Base-by-base conservation (phyloP, 306 rosid species). In the Ochetophila trinervis region DNA sequence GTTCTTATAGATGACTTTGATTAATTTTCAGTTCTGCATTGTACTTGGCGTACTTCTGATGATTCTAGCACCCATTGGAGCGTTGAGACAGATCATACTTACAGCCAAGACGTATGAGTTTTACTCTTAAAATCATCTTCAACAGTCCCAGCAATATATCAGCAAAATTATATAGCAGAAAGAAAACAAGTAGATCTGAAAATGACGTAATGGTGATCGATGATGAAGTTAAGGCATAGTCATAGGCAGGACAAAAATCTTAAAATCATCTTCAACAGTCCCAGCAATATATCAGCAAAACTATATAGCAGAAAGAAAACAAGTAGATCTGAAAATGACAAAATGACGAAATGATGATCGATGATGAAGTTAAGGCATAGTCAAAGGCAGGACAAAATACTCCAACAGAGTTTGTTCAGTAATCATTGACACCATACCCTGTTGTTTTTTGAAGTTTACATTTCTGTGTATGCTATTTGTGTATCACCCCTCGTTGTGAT, bases 1-100 rank as follows among this genome's bases (percentile, higher is more conserved):
- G n/a, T n/a, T 32, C 62, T 68, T 44, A n/a, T 22, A 22, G 40
- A 24, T 27, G 20, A 5, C 70, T 54, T 72, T 65, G 5, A 12
- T 66, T 68, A 36, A 68, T 85, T 73, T n/a, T 65, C 83, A 91
- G 98, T 20, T 80, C 15, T 89, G 98, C 84, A 91, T 91, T 62
- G 57, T 76, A 10, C 24, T 89, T 19, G 98, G 96, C 5, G 30
- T 85, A 40, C 34, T 70, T 36, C 72, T 92, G 69, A 87, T 86
- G 86, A 16, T 87, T 61, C 16, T 89, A 19, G 51, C 96, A 40
- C 89, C 96, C 3, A 85, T 87, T 44, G 98, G 98, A 49, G 98
- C 89, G 72, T 74, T 89, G 73, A 85, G 96, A 77, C 14, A 71
- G 10, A 92, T 92, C 83, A 74, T 87, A 73, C 3, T 84, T 65